Base-by-base conservation (phyloP, 169 alveolate genomes). In the Eimeria tenella region DNA sequence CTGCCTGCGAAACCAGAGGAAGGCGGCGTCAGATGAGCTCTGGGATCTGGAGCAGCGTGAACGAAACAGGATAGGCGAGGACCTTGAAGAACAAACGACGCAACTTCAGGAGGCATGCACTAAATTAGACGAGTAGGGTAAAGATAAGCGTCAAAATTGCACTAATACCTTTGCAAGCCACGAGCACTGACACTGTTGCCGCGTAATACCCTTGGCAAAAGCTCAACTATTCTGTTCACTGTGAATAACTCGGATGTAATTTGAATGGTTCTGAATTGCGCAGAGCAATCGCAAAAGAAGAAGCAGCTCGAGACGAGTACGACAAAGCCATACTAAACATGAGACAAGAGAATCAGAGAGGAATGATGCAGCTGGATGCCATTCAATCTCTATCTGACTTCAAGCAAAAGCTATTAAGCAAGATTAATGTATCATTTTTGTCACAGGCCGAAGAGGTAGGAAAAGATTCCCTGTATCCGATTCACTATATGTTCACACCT, bases 361-460 rank as follows among this genome's bases (percentile, higher is more conserved):
- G 92, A 6, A 5, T 84, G 68, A 56, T 49, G 23, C 65, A 84
- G 56, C 81, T 84, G 25, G 15, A 84, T 5, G 17, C 60, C 15
- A 84, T 63, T 49, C 77, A 84, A n/a, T 53, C 81, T 21, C 82
- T 84, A 17, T 56, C 92, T 53, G 62, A 62, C 17, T 84, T 84
- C 81, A 84, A 60, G 68, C 92, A 63, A 84, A 84, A 63, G 49
- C 65, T 84, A 31, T 49, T 84, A 60, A 84, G 81, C 92, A 84
- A 49, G 74, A 50, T 84, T 84, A 63, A 84, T 21, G n/a, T 19
- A 17, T 3, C 60, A 15, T 84, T 84, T 31, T 21, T 62, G 92
- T 9, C 81, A 17, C 92, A 79, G n/a, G 92, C 92, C 9, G 55
- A 56, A 15, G 92, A 84, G 92, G 92, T 84, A 56, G n/a, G 55